Percentiles rank a stretch among this genome's conserved stretches.
Evolutionary conservation across 2,329 filamentous ascomycete genomes (phyloP).

Genomic region (Eutypella sp.): DNA sequence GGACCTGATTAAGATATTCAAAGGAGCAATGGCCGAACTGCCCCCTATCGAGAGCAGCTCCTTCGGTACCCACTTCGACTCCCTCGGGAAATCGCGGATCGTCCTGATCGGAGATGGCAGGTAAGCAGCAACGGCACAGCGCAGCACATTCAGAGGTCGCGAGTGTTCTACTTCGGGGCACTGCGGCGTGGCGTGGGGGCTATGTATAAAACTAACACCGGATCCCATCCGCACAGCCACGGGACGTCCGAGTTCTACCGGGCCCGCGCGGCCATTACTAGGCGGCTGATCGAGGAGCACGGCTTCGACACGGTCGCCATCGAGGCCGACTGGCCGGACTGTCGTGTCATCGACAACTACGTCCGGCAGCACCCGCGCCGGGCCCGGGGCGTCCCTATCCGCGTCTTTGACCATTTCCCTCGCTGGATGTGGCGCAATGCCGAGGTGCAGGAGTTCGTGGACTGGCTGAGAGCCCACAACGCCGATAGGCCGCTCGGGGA

Average conservation of each 20-base stretch:
- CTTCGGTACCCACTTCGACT: constrained; percentile 37
- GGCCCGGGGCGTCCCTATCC: constrained; percentile 23
- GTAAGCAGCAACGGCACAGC: constrained; percentile 1
- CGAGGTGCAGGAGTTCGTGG: constrained; percentile 45
- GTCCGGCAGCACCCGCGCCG: constrained; percentile 37
- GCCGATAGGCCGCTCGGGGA: constrained; percentile 11
- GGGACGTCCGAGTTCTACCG: constrained; percentile 52
- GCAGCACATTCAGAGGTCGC: not conserved
- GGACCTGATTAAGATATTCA: constrained; percentile 9
- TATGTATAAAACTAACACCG: not conserved
- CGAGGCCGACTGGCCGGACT: constrained; percentile 51
- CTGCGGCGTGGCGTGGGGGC: not conserved
- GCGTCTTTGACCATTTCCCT: constrained; percentile 45
- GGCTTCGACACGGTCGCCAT: constrained; percentile 46
- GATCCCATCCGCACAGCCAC: constrained; percentile 26
- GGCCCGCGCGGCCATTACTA: constrained; percentile 46
- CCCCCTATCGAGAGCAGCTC: constrained; percentile 16
- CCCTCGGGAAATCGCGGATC: constrained; percentile 32
- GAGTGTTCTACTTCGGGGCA: not conserved
- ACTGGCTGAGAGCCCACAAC: constrained; percentile 46
- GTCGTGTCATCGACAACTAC: constrained; percentile 45
- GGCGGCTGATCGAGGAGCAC: constrained; percentile 42
- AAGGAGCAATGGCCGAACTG: constrained; percentile 11
- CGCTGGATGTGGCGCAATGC: constrained; percentile 53
- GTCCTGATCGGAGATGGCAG: constrained; percentile 41